Conservation (phyloP, 1,284 basidiomycete species). For the Microbotryum scabiosae region DNA sequence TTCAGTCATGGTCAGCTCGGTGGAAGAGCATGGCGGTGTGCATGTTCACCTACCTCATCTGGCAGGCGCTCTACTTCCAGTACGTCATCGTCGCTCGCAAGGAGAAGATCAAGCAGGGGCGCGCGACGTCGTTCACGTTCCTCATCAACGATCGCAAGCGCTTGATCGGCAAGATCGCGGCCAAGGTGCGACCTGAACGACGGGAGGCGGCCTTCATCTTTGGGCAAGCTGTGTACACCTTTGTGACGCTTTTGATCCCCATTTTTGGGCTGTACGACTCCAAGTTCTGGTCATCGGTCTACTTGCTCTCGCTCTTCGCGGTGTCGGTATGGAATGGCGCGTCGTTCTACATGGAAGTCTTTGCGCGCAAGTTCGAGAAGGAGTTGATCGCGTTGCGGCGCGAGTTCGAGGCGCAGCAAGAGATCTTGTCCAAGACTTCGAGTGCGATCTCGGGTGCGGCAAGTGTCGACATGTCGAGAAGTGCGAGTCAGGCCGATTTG, state of each 20-base stretch:
- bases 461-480: too few relatives aligned
- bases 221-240: slow-evolving; percentile 34
- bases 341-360: slow-evolving; percentile 31
- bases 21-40: slow-evolving; percentile 29
- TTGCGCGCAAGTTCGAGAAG: slow-evolving; percentile 32
- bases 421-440: slow-evolving; percentile 5
- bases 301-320: slow-evolving; percentile 32
- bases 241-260: slow-evolving; percentile 34
- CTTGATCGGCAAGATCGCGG: slow-evolving; percentile 32
- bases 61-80: slow-evolving; percentile 36
- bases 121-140: slow-evolving; percentile 37
- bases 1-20: slow-evolving; percentile 9
- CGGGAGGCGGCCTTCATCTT: slow-evolving; percentile 34
- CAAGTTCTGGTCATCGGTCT: slow-evolving; percentile 33
- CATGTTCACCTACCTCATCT: slow-evolving; percentile 32
- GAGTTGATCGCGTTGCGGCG: slow-evolving; percentile 33
- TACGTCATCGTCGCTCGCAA: slow-evolving; percentile 35
- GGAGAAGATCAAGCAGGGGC: slow-evolving; percentile 37
- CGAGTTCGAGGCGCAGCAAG: slow-evolving; percentile 32
- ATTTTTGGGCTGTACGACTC: slow-evolving; percentile 34
- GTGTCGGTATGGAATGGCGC: slow-evolving; percentile 37
- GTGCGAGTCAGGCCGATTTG: too few relatives aligned
- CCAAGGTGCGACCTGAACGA: slow-evolving; percentile 25
- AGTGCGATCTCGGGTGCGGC: too few relatives aligned
- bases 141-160: slow-evolving; percentile 35